Evolutionary conservation across 2,329 filamentous ascomycete genomes (phyloP).

Genomic region (Septoria petroselini): DNA sequence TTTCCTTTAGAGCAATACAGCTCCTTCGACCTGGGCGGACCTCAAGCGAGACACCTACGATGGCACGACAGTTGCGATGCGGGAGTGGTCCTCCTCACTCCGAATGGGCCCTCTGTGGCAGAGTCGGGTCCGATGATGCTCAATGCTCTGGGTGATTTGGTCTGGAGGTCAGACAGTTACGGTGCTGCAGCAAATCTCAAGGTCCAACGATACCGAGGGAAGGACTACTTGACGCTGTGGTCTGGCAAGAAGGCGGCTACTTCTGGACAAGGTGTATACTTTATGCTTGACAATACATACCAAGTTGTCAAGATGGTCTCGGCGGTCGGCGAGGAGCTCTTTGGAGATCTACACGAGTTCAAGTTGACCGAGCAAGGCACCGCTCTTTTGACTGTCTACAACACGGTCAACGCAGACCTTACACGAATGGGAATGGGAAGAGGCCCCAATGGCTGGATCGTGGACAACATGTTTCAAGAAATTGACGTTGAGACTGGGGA

Average conservation of each 20-base stretch:
- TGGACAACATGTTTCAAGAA: slow-evolving; percentile 47
- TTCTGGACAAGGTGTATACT: slow-evolving; percentile 37
- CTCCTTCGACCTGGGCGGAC: slow-evolving; percentile 32
- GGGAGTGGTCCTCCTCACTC: slow-evolving; percentile 34
- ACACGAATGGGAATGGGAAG: slow-evolving; percentile 29
- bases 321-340: slow-evolving; percentile 32
- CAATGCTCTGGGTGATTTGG: slow-evolving; percentile 35
- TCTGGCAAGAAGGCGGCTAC: slow-evolving; percentile 38
- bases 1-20: slow-evolving; percentile 31
- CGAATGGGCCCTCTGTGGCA: slow-evolving; percentile 33
- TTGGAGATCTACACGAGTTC: slow-evolving; percentile 47
- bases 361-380: slow-evolving; percentile 43
- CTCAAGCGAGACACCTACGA: slow-evolving; percentile 28
- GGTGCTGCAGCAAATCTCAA: slow-evolving; percentile 35
- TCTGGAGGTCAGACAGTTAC: slow-evolving; percentile 38
- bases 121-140: slow-evolving; percentile 39
- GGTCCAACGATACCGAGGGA: slow-evolving; percentile 37
- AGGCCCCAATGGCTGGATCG: slow-evolving; percentile 40
- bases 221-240: slow-evolving; percentile 42
- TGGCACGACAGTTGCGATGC: slow-evolving; percentile 36
- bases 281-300: slow-evolving; percentile 37
- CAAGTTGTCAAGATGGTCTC: slow-evolving; percentile 31
- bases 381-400: slow-evolving; percentile 47
- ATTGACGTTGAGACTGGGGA: slow-evolving; percentile 43
- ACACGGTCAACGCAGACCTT: slow-evolving; percentile 33